Base-by-base conservation (phyloP, 805 yeast genomes). In the Barnettozyma sp. region DNA sequence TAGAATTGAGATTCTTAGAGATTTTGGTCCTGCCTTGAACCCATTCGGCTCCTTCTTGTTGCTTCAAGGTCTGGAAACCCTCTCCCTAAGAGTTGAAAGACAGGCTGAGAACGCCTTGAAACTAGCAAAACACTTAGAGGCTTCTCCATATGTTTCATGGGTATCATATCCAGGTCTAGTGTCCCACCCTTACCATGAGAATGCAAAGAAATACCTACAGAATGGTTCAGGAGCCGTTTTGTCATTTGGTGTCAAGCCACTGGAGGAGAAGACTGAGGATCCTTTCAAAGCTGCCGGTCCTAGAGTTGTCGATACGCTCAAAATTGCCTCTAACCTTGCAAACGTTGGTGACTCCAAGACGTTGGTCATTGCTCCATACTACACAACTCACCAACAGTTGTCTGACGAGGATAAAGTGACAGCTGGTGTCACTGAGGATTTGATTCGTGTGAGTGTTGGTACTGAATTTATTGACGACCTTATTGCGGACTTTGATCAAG, bases 321-420 rank as follows among this genome's bases (percentile, higher is more conserved):
- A 85, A 62, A 63, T 92, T 39, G 94, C 95, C 38, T 81, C 95
- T 22, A 84, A 87, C 66, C 76, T 92, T 57, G 97, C 98, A 33
- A 90, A 90, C 54, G 97, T 90, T 40, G 98, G 98, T 57, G 98
- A 90, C 56, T 79, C 90, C 34, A 92, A 90, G 68, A 85, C 97
- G 30, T 72, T 90, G 57, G 94, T 90, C 40, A 90, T 90, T 60
- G 88, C 96, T 36, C 98, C 98, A 46, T 88, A 81, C 71, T 86
- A 74, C 63, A 92, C 97, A 26, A 90, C 97, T 18, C 98, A 90
- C 63, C 88, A 86, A 59, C 97, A 92, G 67, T 72, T 90, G 55
- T 61, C 67, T 27, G 86, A 83, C 30, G 82, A 78, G 46, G 97
- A 86, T 67, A 85, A 84, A 65, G 38, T 63, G 27, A 76, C 81